Percentiles rank a stretch among this genome's conserved stretches.
Conservation (phyloP, 2,329 filamentous ascomycete species). For the Pseudopyricularia cyperi region DNA sequence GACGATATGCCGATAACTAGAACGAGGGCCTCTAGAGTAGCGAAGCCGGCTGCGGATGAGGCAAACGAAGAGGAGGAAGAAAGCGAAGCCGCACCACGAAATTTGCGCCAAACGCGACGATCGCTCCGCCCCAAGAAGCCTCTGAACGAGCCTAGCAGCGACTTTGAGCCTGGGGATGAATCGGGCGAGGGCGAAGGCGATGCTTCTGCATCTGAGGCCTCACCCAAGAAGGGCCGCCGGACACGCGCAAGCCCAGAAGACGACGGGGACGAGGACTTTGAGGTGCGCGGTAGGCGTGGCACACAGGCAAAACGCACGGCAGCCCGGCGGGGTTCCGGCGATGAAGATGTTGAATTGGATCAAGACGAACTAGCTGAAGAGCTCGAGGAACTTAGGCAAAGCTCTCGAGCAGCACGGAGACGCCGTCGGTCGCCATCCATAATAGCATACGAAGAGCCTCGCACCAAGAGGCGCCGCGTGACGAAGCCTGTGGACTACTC, state of each 20-base stretch:
- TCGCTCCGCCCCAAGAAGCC: slow-evolving; percentile 31
- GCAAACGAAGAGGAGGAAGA: slow-evolving; percentile 16
- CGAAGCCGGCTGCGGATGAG: slow-evolving; percentile 12
- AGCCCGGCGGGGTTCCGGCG: slow-evolving; percentile 24
- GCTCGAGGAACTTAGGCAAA: slow-evolving; percentile 45
- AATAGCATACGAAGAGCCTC: slow-evolving; percentile 40
- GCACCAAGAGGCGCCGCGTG: slow-evolving; percentile 36
- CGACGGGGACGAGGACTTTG: slow-evolving; percentile 30
- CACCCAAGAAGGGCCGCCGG: slow-evolving; percentile 8
- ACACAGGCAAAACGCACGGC: slow-evolving; percentile 7
- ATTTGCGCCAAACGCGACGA: slow-evolving; percentile 34
- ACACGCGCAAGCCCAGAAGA: slow-evolving; percentile 22
- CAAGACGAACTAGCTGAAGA: slow-evolving; percentile 54
- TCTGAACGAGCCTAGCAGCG: slow-evolving; percentile 41
- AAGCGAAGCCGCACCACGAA: slow-evolving; percentile 13
- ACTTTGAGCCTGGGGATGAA: slow-evolving; percentile 48
- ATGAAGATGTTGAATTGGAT: slow-evolving; percentile 45
- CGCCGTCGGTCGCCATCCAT: slow-evolving; percentile 37
- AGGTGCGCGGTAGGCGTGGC: slow-evolving; percentile 33
- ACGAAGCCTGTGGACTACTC: slow-evolving; percentile 72
- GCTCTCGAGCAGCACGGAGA: slow-evolving; percentile 34
- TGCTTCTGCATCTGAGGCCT: slow-evolving; percentile 18
- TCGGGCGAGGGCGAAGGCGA: slow-evolving; percentile 37
- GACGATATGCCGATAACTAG: slow-evolving; percentile 30
- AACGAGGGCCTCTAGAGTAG: slow-evolving; percentile 13